A percentile compares a stretch with the other conserved stretches of the same genome.
Evolutionary conservation across 2,329 filamentous ascomycete species (phyloP).

Genomic region (Cercospora citrullina): DNA sequence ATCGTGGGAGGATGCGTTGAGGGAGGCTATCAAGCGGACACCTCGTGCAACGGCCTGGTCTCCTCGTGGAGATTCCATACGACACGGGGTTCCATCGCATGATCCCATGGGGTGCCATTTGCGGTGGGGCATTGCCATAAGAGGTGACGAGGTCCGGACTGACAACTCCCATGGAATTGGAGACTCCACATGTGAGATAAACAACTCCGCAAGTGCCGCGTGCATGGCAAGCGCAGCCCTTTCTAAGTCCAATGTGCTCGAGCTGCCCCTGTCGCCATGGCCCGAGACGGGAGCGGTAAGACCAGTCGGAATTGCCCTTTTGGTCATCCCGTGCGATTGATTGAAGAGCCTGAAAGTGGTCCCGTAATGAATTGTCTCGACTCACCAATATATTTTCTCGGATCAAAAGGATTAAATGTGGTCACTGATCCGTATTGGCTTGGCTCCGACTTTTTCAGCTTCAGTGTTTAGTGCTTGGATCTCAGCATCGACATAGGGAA

Average conservation of each 20-base stretch:
- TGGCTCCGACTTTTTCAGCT: slow-evolving; percentile 46
- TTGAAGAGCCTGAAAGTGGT: neutral
- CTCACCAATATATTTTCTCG: neutral
- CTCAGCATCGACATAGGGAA: slow-evolving; percentile 53
- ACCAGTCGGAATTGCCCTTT: neutral
- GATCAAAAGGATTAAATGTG: neutral
- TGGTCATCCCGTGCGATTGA: neutral
- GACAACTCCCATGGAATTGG: neutral
- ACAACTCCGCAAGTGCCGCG: neutral
- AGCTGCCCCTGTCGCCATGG: neutral
- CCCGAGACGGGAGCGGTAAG: neutral
- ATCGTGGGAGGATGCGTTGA: neutral
- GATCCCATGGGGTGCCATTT: neutral
- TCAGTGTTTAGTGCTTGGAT: slow-evolving; percentile 53
- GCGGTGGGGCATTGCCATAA: neutral
- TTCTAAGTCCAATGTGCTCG: neutral
- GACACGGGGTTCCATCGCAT: neutral
- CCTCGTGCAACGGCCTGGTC: neutral
- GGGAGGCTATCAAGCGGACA: neutral
- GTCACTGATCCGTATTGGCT: slow-evolving; percentile 12
- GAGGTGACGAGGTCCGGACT: neutral
- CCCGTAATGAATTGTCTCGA: neutral
- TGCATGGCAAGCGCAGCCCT: neutral
- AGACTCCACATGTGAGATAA: neutral
- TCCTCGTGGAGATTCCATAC: neutral